Evolutionary conservation across 2,329 filamentous ascomycete genomes (phyloP).

Genomic region (Huntiella bhutanensis): DNA sequence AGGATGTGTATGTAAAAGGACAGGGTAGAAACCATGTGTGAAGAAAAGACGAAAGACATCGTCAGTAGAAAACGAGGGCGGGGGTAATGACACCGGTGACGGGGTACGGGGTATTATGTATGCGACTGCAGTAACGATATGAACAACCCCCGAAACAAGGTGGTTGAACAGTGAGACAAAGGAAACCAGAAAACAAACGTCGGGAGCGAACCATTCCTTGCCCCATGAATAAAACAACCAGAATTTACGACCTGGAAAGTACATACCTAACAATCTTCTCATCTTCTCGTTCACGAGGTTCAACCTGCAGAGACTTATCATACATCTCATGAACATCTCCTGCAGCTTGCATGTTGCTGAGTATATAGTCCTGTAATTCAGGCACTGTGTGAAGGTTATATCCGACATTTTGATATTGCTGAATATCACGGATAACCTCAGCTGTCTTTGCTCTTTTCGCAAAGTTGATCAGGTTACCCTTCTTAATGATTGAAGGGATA

Average conservation of each 20-base stretch:
- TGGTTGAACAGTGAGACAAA: neutral
- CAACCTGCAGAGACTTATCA: slow-evolving; percentile 82
- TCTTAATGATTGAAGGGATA: slow-evolving; percentile 90
- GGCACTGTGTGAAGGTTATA: slow-evolving; percentile 77
- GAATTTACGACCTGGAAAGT: slow-evolving; percentile 12
- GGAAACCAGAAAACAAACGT: slow-evolving; percentile 5
- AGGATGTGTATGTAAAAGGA: neutral
- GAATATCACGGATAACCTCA: slow-evolving; percentile 94
- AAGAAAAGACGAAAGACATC: neutral
- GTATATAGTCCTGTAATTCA: slow-evolving; percentile 89
- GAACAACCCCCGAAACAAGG: slow-evolving; percentile 1
- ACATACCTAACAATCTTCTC: slow-evolving; percentile 97
- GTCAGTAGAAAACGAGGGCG: neutral
- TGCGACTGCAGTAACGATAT: neutral
- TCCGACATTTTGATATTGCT: slow-evolving; percentile 96
- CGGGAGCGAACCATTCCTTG: neutral
- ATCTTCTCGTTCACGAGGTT: slow-evolving; percentile 90
- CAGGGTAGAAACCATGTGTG: neutral
- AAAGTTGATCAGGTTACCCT: slow-evolving; percentile 94
- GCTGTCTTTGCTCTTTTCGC: slow-evolving; percentile 95
- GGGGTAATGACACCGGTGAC: neutral
- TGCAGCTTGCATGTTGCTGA: slow-evolving; percentile 88
- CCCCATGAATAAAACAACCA: neutral
- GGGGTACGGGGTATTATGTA: neutral
- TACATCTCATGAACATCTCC: slow-evolving; percentile 99